Evolutionary conservation across 768 basidiomycete genomes (phyloP).

Genomic region (Roridomyces roridus): DNA sequence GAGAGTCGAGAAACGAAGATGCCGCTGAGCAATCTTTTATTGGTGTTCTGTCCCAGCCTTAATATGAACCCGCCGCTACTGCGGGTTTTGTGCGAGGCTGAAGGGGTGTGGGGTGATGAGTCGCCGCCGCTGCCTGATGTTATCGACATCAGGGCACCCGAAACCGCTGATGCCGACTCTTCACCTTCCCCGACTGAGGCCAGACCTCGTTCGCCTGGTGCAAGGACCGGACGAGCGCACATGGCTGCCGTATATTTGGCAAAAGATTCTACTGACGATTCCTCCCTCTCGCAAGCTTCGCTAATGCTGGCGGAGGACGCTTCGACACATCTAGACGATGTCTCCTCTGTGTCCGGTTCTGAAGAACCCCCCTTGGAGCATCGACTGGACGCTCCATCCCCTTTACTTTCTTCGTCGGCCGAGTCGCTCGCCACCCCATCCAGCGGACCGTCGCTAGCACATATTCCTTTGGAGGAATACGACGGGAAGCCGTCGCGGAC

Average conservation of each 20-base stretch:
- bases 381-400: conserved; percentile 24
- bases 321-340: conserved; percentile 11
- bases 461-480: conserved; percentile 17
- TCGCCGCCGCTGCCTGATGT: conserved; percentile 23
- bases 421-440: conserved; percentile 26
- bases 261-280: conserved; percentile 14
- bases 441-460: conserved; percentile 17
- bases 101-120: conserved; percentile 65
- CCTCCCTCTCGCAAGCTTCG: conserved; percentile 18
- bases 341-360: conserved; percentile 24
- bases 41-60: conserved; percentile 89
- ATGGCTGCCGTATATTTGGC: conserved; percentile 17
- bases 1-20: conserved; percentile 83
- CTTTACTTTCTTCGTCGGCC: conserved; percentile 26
- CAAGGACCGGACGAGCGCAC: conserved; percentile 18
- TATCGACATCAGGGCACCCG: conserved; percentile 32
- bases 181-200: conserved; percentile 11
- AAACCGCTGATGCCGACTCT: neutral
- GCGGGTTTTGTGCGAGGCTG: conserved; percentile 74
- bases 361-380: conserved; percentile 19
- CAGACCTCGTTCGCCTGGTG: conserved; percentile 20
- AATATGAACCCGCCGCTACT: conserved; percentile 79
- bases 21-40: conserved; percentile 87
- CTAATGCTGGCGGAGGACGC: conserved; percentile 17
- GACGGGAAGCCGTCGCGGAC: conserved; percentile 2